Evolutionary conservation across 805 yeast genomes (phyloP).

Genomic region (Brettanomyces custersianus): DNA sequence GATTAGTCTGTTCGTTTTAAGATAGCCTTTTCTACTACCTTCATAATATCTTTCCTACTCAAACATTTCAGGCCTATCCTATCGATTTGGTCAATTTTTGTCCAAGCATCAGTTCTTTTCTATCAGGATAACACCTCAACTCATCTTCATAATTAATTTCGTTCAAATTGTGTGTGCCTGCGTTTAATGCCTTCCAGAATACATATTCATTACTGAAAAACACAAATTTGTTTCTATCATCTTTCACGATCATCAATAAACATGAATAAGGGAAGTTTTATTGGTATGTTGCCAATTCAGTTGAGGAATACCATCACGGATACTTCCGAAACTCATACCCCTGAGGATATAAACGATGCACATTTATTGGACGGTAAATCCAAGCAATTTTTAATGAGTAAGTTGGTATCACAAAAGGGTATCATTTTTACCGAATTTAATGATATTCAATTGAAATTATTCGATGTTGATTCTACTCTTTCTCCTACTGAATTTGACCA

Average conservation of each 20-base stretch:
- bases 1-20: no score
- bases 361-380: constrained; percentile 4
- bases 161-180: no score
- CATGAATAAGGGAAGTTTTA: constrained; percentile 16
- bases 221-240: constrained; percentile 1
- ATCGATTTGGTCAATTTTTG: no score
- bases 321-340: not conserved
- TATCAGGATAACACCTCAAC: no score
- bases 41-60: no score
- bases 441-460: constrained; percentile 19
- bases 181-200: no score
- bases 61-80: no score
- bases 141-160: no score
- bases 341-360: not conserved
- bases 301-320: constrained; percentile 8
- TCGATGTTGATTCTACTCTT: constrained; percentile 22
- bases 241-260: not conserved
- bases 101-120: no score
- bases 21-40: no score
- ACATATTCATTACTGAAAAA: not conserved
- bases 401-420: constrained; percentile 17
- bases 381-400: constrained; percentile 8
- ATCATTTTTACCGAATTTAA: constrained; percentile 18
- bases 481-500: constrained; percentile 17
- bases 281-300: constrained; percentile 11